Evolutionary conservation across 2,329 filamentous ascomycete genomes (phyloP).

Genomic region (Emericellopsis atlantica): DNA sequence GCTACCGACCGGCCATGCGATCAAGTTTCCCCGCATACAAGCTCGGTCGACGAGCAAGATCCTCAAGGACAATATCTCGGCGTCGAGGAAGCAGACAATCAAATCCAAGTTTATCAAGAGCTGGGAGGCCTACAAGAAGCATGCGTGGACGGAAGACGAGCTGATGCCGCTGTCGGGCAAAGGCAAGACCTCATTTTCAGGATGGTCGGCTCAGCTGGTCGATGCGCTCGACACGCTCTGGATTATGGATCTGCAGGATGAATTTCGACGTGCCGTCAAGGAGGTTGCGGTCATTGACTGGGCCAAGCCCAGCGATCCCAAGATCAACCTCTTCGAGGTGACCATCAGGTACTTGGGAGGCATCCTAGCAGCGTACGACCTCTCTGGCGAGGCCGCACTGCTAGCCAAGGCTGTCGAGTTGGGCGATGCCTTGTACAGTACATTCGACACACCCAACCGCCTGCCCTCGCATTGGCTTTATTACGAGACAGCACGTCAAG

Average conservation of each 20-base stretch:
- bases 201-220: slow-evolving; percentile 46
- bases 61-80: slow-evolving; percentile 25
- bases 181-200: slow-evolving; percentile 33
- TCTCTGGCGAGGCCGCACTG: slow-evolving; percentile 31
- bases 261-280: slow-evolving; percentile 38
- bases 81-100: slow-evolving; percentile 22
- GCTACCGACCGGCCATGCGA: slow-evolving; percentile 20
- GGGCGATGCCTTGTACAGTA: slow-evolving; percentile 38
- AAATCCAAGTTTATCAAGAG: slow-evolving; percentile 26
- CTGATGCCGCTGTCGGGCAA: slow-evolving; percentile 34
- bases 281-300: slow-evolving; percentile 41
- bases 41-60: slow-evolving; percentile 13
- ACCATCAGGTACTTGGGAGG: slow-evolving; percentile 44
- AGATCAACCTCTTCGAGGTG: slow-evolving; percentile 50
- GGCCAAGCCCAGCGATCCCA: slow-evolving; percentile 26
- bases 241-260: slow-evolving; percentile 45
- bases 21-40: slow-evolving; percentile 30
- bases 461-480: slow-evolving; percentile 33
- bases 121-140: slow-evolving; percentile 38
- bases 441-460: slow-evolving; percentile 41
- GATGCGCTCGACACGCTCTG: slow-evolving; percentile 46
- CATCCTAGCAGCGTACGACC: slow-evolving; percentile 37
- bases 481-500: slow-evolving; percentile 26
- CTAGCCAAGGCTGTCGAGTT: slow-evolving; percentile 38
- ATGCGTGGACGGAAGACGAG: slow-evolving; percentile 46